A percentile compares a stretch with the other conserved stretches of the same genome.
Conservation (phyloP, 306 rosid species). For the Canavalia ensiformis region DNA sequence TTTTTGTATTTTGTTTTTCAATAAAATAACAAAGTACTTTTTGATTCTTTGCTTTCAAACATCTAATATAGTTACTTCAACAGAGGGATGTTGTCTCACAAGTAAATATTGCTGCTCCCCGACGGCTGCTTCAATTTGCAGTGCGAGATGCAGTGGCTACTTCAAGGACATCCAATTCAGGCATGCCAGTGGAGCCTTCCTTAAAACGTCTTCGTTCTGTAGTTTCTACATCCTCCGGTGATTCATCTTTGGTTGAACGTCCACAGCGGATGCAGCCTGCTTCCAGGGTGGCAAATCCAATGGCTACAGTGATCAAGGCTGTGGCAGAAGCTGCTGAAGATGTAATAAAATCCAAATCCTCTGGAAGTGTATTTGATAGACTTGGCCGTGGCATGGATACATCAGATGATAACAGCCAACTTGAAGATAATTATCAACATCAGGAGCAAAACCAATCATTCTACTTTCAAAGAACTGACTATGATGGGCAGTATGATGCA, state of each 20-base stretch:
- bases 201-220: constrained; percentile 94
- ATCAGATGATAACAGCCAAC: constrained; percentile 51
- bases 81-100: constrained; percentile 77
- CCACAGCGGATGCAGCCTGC: constrained; percentile 62
- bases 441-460: constrained; percentile 55
- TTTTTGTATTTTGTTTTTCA: constrained; percentile 8
- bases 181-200: constrained; percentile 59
- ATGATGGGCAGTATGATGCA: constrained; percentile 57
- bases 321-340: constrained; percentile 95
- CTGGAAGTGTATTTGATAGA: constrained; percentile 91
- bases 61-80: constrained; percentile 48
- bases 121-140: constrained; percentile 89
- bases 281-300: constrained; percentile 74
- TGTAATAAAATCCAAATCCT: constrained; percentile 73
- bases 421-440: constrained; percentile 58
- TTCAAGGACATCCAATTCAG: constrained; percentile 59
- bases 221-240: constrained; percentile 73
- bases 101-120: constrained; percentile 71
- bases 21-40: neutral
- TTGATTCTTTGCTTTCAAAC: constrained; percentile 39
- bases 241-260: constrained; percentile 64
- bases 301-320: constrained; percentile 90
- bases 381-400: constrained; percentile 70
- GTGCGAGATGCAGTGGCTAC: constrained; percentile 91
- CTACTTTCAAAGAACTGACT: constrained; percentile 54